phyloP scores from a whole-genome alignment of 306 rosid genomes.

The Leucaena leucocephala region DNA sequence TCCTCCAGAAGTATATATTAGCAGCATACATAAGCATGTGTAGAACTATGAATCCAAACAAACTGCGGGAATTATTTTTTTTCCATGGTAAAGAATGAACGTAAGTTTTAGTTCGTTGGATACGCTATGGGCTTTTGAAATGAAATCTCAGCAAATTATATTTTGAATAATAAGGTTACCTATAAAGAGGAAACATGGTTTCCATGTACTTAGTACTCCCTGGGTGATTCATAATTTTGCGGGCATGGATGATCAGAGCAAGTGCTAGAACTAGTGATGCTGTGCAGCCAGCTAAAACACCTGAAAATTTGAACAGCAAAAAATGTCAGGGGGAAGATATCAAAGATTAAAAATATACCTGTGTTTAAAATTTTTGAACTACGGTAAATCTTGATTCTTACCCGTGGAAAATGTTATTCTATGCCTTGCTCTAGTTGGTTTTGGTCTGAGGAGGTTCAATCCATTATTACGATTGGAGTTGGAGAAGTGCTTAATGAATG shows the following conservation, averaged over 20 bases:
- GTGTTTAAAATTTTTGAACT: not conserved
- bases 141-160: not conserved
- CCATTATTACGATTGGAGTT: constrained; percentile 67
- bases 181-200: constrained; percentile 72
- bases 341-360: not conserved
- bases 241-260: constrained; percentile 46
- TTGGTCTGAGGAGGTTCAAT: constrained; percentile 64
- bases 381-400: constrained; percentile 28
- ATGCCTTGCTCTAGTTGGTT: constrained; percentile 61
- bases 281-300: constrained; percentile 72
- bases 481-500: constrained; percentile 50
- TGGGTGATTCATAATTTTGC: constrained; percentile 35
- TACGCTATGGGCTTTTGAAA: not conserved
- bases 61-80: constrained; percentile 48
- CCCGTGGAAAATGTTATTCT: constrained; percentile 65
- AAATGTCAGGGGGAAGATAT: not conserved
- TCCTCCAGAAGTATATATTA: constrained; percentile 61
- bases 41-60: constrained; percentile 63
- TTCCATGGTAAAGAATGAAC: not conserved
- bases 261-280: constrained; percentile 57
- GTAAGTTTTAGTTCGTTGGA: not conserved
- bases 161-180: constrained; percentile 39
- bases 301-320: constrained; percentile 37
- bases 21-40: constrained; percentile 74
- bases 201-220: constrained; percentile 59